phyloP scores from a whole-genome alignment of 139 green algal species.

The Tetradesmus obliquus region DNA sequence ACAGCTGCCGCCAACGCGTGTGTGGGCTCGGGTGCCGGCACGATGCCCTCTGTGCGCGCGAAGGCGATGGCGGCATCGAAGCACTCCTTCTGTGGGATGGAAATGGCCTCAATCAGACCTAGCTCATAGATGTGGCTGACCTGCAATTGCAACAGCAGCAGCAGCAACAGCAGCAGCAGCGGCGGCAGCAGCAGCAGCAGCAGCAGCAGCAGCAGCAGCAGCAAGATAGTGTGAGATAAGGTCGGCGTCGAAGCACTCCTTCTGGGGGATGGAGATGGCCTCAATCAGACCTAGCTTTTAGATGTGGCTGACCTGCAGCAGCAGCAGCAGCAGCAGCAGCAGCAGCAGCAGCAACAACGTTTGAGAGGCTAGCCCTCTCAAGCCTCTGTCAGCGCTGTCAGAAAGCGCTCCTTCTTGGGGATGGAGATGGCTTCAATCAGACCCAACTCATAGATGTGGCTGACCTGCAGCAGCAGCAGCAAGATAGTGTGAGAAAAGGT shows the following conservation, averaged over 20 bases:
- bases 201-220: no score
- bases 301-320: slow-evolving; percentile 42
- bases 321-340: slow-evolving; percentile 4
- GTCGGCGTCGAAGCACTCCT: slow-evolving; percentile 51
- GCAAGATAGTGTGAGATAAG: no score
- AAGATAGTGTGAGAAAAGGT: neutral
- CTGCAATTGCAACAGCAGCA: neutral
- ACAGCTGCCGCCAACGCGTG: slow-evolving; percentile 49
- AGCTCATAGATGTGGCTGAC: slow-evolving; percentile 51
- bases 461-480: slow-evolving; percentile 3
- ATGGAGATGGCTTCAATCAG: slow-evolving; percentile 10
- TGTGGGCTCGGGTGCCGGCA: slow-evolving; percentile 52
- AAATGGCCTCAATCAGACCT: slow-evolving; percentile 50
- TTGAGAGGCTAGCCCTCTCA: no score
- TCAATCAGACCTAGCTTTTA: slow-evolving; percentile 53
- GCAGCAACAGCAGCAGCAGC: no score
- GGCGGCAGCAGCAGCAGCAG: no score
- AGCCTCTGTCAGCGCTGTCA: no score
- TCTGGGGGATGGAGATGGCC: slow-evolving; percentile 47
- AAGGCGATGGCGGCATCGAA: slow-evolving; percentile 44
- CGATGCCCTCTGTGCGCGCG: slow-evolving; percentile 44
- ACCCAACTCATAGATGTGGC: slow-evolving; percentile 50
- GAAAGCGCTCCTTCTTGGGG: slow-evolving; percentile 53
- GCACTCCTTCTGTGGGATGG: slow-evolving; percentile 51
- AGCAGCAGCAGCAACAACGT: neutral